phyloP scores from a whole-genome alignment of 306 rosid genomes.

The Casuarina equisetifolia region DNA sequence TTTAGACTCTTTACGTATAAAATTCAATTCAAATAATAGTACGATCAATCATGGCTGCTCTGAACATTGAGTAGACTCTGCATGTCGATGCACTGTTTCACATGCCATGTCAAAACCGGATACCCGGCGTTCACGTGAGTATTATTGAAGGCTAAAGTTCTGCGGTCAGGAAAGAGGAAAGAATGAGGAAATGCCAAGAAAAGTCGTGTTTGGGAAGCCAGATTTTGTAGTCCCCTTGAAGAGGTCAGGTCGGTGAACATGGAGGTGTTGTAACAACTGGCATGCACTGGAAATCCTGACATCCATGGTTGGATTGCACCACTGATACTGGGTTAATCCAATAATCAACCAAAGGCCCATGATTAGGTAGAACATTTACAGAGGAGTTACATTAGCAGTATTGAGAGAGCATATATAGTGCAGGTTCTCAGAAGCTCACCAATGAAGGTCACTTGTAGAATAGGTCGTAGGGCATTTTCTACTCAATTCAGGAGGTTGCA shows the following conservation, averaged over 20 bases:
- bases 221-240: neutral
- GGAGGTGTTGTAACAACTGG: neutral
- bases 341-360: neutral
- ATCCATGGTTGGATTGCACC: too few species aligned
- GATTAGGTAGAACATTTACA: neutral
- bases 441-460: slow-evolving; percentile 29
- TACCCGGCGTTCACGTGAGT: neutral
- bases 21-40: neutral
- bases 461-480: slow-evolving; percentile 47
- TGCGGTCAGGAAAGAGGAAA: neutral
- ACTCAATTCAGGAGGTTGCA: slow-evolving; percentile 36
- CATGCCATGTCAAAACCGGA: neutral
- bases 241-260: neutral
- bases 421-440: slow-evolving; percentile 5
- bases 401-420: neutral
- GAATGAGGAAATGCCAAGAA: neutral
- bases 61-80: neutral
- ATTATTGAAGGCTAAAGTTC: neutral
- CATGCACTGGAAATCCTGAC: too few species aligned
- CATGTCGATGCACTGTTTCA: neutral
- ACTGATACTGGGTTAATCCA: too few species aligned
- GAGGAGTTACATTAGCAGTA: neutral
- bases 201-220: neutral
- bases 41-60: neutral
- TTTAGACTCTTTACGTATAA: neutral